phyloP scores from a whole-genome alignment of 257 asterid species.

The Ehretia macrophylla region DNA sequence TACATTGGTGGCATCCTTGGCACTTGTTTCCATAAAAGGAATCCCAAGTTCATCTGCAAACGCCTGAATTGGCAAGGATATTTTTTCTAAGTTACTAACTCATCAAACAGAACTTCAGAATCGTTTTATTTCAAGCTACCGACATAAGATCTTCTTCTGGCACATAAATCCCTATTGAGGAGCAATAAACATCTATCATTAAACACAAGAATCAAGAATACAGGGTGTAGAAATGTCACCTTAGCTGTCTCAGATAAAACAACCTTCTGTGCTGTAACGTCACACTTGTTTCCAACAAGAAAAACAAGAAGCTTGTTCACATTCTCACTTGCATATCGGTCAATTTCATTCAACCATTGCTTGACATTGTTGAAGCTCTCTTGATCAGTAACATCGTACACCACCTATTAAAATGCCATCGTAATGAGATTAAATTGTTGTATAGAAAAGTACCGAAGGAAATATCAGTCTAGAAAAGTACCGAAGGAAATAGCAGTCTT shows the following conservation, averaged over 20 bases:
- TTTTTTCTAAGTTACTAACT: not conserved
- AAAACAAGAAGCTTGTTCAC: constrained; percentile 21
- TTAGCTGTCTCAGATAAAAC: constrained; percentile 15
- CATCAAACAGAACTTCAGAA: too few relatives aligned
- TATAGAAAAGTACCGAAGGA: not conserved
- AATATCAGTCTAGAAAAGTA: not conserved
- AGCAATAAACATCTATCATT: not conserved
- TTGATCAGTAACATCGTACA: constrained; percentile 22
- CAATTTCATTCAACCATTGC: constrained; percentile 21
- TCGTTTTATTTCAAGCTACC: too few relatives aligned
- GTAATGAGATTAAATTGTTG: not conserved
- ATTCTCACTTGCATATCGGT: constrained; percentile 22
- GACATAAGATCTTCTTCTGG: not conserved
- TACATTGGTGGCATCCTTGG: constrained; percentile 53
- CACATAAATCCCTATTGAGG: not conserved
- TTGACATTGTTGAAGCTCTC: constrained; percentile 25
- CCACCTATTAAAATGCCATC: constrained; percentile 7
- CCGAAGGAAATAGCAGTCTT: not conserved
- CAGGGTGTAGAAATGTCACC: not conserved
- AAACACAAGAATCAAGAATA: not conserved
- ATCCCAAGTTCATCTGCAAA: constrained; percentile 63
- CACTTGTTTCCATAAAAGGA: constrained; percentile 64
- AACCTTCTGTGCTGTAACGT: constrained; percentile 11
- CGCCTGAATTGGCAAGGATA: constrained; percentile 25
- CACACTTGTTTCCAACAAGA: constrained; percentile 19